Percentiles rank a stretch among this genome's conserved stretches.
Conservation (phyloP, 179 eudicot species). For the Vitellaria paradoxa region DNA sequence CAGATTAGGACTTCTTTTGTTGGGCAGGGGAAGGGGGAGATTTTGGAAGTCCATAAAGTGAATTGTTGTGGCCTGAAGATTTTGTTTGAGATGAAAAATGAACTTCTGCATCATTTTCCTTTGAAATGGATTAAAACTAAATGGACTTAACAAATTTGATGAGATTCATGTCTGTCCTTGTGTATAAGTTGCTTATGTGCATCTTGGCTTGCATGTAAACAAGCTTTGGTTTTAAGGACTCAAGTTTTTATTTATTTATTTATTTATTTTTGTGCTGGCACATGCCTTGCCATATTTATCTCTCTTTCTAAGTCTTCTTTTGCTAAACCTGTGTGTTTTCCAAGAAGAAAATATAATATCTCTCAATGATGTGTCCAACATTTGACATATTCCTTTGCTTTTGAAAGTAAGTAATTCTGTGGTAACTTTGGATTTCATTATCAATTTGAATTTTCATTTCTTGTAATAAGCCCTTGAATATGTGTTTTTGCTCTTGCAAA, state of each 20-base stretch:
- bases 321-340: constrained; percentile 3
- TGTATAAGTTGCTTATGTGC: no score
- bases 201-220: no score
- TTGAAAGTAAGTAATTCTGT: constrained; percentile 58
- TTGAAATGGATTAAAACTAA: background rate
- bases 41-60: background rate
- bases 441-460: constrained; percentile 7
- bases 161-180: no score
- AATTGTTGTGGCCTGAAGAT: constrained; percentile 1
- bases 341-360: constrained; percentile 77
- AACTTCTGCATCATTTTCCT: background rate
- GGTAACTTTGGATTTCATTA: background rate
- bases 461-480: background rate
- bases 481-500: constrained; percentile 13
- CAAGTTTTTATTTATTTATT: no score
- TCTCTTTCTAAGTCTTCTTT: background rate
- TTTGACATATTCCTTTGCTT: constrained; percentile 93
- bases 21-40: background rate
- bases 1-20: background rate
- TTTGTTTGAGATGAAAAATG: background rate
- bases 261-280: background rate
- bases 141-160: no score
- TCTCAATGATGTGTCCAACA: constrained; percentile 89
- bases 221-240: background rate
- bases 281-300: background rate